Evolutionary conservation across 192 early-diverging fungal species (phyloP), one percentile per base, ranked within the genome.

Genomic region (Backusella macrospora): DNA sequence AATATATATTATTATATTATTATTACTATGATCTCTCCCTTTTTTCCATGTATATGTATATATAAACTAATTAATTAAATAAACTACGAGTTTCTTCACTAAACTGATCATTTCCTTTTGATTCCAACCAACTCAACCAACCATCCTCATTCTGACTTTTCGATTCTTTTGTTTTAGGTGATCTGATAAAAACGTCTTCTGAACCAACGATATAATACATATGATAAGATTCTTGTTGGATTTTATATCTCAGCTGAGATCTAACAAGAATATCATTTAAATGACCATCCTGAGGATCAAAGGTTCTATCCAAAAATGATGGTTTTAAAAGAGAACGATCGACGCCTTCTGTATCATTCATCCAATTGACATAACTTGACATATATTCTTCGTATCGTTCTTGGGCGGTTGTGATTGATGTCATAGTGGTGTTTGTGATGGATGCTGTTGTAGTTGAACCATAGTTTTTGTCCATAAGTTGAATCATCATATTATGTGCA

Each of bases 191-290:
- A 29, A 45, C 65, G 37, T 75, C 70, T 68, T 79, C 70, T 1
- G 73, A 71, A 6, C 78, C 62, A 26, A 75, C 74, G 62, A 74
- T 72, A 70, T 79, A 79, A 73, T 96, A 98, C 64, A 99, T 92
- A 82, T 96, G 95, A 86, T 99, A 99, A 1, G 96, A 97, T 77
- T 98, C 96, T 55, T 94, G 88, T 55, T 95, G 94, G 44, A 99
- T 98, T 87, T 99, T 99, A 80, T 97, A 90, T 79, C 98, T 94
- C 69, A 99, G 83, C 8, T 93, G 94, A 77, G 87, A 86, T 63
- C 86, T 86, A 46, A 89, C 90, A 75, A 88, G 85, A 29, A 95
- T 79, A 68, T 85, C 85, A 26, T 67, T 34, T n/a, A 66, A 73
- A 26, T 67, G 47, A 6, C 75, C 45, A 45, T 73, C 48, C 43